Conservation (phyloP, 805 yeast species). For the Kuraishia piskuri region DNA sequence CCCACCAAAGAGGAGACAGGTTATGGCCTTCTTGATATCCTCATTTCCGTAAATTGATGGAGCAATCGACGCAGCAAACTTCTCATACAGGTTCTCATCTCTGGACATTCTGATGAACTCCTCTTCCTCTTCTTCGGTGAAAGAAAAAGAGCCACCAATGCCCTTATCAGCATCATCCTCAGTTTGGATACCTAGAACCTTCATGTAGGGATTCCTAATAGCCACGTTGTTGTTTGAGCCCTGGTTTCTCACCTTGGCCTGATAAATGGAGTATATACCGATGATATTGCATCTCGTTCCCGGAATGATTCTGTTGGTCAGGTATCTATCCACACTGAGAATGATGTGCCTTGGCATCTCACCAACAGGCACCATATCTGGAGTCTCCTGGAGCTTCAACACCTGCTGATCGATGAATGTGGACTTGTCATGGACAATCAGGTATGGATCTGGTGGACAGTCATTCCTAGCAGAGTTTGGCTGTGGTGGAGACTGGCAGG, state of each 20-base stretch:
- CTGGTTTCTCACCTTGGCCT: constrained; percentile 50
- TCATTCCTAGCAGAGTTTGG: constrained; percentile 38
- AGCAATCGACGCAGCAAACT: constrained; percentile 84
- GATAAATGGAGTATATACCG: constrained; percentile 90
- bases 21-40: constrained; percentile 89
- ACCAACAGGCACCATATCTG: constrained; percentile 98
- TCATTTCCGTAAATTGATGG: constrained; percentile 93
- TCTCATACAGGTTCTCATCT: constrained; percentile 75
- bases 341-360: constrained; percentile 95
- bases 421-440: constrained; percentile 89
- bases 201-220: constrained; percentile 84
- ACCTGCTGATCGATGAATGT: constrained; percentile 93
- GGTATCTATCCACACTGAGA: constrained; percentile 79
- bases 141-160: constrained; percentile 34
- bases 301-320: constrained; percentile 87
- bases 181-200: constrained; percentile 78
- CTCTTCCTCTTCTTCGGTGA: constrained; percentile 91
- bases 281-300: constrained; percentile 89
- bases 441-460: constrained; percentile 91
- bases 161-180: constrained; percentile 57
- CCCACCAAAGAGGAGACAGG: constrained; percentile 91
- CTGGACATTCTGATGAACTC: constrained; percentile 76
- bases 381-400: constrained; percentile 90
- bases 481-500: constrained; percentile 53
- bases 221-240: constrained; percentile 61